Percentiles rank a stretch among this genome's conserved stretches.
Evolutionary conservation across 768 basidiomycete species (phyloP).

Genomic region (Tulasnella sp.): DNA sequence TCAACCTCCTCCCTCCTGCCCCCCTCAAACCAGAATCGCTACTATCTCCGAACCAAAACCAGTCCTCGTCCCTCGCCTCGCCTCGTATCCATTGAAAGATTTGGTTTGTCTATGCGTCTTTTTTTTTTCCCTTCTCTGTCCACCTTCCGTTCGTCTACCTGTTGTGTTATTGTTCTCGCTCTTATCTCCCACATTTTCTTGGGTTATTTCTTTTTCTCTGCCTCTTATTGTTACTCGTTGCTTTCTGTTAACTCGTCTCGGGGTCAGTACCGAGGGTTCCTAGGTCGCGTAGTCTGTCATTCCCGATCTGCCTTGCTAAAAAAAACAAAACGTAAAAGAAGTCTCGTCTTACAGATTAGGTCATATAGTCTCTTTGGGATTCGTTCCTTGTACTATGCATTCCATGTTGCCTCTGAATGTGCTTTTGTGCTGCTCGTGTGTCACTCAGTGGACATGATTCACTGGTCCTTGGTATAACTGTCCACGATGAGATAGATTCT

Average conservation of each 20-base stretch:
- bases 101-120: not conserved
- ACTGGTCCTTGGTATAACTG: not conserved
- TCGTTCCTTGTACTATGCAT: not conserved
- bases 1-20: not conserved
- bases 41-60: not conserved
- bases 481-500: not conserved
- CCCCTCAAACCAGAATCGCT: not conserved
- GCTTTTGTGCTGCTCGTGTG: not conserved
- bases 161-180: constrained; percentile 4
- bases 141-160: constrained; percentile 11
- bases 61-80: not conserved
- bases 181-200: not conserved
- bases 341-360: constrained; percentile 5
- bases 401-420: not conserved
- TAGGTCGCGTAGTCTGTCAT: not conserved
- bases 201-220: not conserved
- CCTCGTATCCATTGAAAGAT: not conserved
- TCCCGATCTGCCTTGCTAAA: not conserved
- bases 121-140: not conserved
- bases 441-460: no score
- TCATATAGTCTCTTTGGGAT: constrained; percentile 19
- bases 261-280: not conserved
- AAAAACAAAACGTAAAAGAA: constrained; percentile 11
- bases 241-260: constrained; percentile 1
- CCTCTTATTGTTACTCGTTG: constrained; percentile 15